Base-by-base conservation (phyloP, 176 grass and related monocot genomes). In the Themeda triandra region DNA sequence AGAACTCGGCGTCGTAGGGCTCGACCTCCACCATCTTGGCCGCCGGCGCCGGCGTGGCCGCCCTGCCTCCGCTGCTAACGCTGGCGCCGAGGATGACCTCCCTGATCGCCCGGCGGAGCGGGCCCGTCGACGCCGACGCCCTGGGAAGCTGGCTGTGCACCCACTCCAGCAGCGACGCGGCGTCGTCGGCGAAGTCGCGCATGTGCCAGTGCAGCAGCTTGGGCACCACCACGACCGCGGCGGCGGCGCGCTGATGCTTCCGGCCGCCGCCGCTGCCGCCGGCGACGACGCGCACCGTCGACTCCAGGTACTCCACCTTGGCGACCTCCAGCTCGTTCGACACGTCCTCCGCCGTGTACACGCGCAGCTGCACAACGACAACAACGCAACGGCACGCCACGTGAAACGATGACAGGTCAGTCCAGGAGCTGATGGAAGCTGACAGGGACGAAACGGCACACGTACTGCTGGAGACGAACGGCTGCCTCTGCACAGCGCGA, bases 161-260 rank as follows among this genome's bases (percentile, higher is more conserved):
- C 96, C 96, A 98, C 84, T 98, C 96, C 19, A 98, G 76, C 59
- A 98, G 83, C 41, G 96, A 98, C 67, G 91, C 96, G n/a, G 73
- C 85, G 60, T 94, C 89, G 78, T 98, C 93, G 58, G 96, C 96
- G 73, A 98, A 98, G 80, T 95, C 89, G 25, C 87, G 80, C 96
- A 90, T 98, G 87, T 98, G 93, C 93, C 91, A 98, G 83, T 92
- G 86, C 33, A 98, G 83, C 79, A 98, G 93, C 79, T 89, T 93
- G 8, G 91, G 96, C 35, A 98, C 8, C 28, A 85, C 5, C 13
- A 98, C 8, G n/a, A 83, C 5, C 13, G 84, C 67, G 58, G 79
- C 79, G 45, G 3, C 44, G 44, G 37, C 37, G 37, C 78, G 78
- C 90, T 78, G 79, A 86, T 81, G 90, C 84, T 77, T 87, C 76